Conservation (phyloP, 768 basidiomycete species). For the Lactifluus pinguis region DNA sequence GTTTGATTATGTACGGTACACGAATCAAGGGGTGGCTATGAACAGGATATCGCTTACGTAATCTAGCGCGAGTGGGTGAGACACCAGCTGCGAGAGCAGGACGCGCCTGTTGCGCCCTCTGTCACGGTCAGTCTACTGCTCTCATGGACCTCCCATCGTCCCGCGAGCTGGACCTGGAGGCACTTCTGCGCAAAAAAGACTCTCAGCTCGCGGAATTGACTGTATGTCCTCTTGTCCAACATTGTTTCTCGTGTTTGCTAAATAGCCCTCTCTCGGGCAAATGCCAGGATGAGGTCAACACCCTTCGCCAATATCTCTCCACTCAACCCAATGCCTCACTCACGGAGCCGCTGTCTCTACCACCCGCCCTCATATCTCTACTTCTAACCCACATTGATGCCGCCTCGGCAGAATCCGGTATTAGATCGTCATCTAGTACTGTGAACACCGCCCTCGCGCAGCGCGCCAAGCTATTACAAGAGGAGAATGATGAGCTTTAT, state of each 20-base stretch:
- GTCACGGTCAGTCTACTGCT: slow-evolving; percentile 10
- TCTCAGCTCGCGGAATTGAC: slow-evolving; percentile 60
- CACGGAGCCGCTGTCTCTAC: slow-evolving; percentile 58
- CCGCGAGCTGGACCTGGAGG: slow-evolving; percentile 76
- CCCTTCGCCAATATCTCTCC: slow-evolving; percentile 55
- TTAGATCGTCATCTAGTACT: slow-evolving; percentile 35
- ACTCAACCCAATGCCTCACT: slow-evolving; percentile 51
- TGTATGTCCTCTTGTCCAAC: slow-evolving; percentile 37
- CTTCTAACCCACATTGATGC: slow-evolving; percentile 58
- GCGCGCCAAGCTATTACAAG: slow-evolving; percentile 61
- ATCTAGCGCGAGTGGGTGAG: slow-evolving; percentile 7
- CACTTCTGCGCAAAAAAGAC: slow-evolving; percentile 67
- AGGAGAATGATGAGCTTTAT: slow-evolving; percentile 85
- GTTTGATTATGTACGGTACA: neutral
- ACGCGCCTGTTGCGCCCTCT: slow-evolving; percentile 16
- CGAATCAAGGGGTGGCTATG: neutral
- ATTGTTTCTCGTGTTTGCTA: neutral
- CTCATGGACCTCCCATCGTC: slow-evolving; percentile 62
- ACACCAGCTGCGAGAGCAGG: neutral
- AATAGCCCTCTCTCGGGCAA: slow-evolving; percentile 13
- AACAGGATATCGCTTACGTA: slow-evolving; percentile 5
- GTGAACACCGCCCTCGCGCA: slow-evolving; percentile 70
- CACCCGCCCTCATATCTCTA: slow-evolving; percentile 59
- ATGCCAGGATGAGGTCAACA: slow-evolving; percentile 62
- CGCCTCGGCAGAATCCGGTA: slow-evolving; percentile 26